phyloP scores from a whole-genome alignment of 768 basidiomycete species.

The Xerocomellus intermedius region DNA sequence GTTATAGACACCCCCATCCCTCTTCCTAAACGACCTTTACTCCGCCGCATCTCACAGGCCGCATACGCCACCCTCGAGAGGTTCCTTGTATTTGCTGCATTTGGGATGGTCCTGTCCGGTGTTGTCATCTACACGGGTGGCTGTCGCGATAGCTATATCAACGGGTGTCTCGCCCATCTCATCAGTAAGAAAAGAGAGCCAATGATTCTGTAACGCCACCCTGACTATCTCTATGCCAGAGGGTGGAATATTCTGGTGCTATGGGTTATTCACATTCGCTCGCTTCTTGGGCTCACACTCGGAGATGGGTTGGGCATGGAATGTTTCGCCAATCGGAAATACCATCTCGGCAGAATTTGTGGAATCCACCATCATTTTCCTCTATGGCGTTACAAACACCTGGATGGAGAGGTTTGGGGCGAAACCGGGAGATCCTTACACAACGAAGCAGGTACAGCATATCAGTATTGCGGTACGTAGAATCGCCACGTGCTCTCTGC shows the following conservation, averaged over 20 bases:
- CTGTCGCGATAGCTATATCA: constrained; percentile 74
- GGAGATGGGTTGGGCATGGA: constrained; percentile 95
- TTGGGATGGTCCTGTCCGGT: constrained; percentile 64
- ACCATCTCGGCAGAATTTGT: constrained; percentile 69
- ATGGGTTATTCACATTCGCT: constrained; percentile 85
- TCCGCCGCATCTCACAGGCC: constrained; percentile 44
- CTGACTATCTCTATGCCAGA: constrained; percentile 41
- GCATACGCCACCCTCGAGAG: constrained; percentile 59
- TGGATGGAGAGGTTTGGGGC: constrained; percentile 98
- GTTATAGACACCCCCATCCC: constrained; percentile 20
- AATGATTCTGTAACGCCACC: not conserved
- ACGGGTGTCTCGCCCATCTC: constrained; percentile 85
- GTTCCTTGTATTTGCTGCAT: constrained; percentile 67
- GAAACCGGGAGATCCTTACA: constrained; percentile 74
- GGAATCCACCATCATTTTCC: constrained; percentile 79
- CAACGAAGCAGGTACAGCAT: constrained; percentile 91
- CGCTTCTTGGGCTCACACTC: constrained; percentile 91
- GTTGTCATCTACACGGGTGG: constrained; percentile 84
- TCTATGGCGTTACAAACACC: constrained; percentile 87
- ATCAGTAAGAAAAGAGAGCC: constrained; percentile 61
- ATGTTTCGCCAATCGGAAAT: constrained; percentile 53
- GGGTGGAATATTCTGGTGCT: constrained; percentile 91
- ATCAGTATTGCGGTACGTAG: constrained; percentile 81
- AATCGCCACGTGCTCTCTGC: not conserved
- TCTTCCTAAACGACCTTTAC: constrained; percentile 23